phyloP scores from a whole-genome alignment of 176 grass and related monocot genomes.

The Oryza meridionalis region DNA sequence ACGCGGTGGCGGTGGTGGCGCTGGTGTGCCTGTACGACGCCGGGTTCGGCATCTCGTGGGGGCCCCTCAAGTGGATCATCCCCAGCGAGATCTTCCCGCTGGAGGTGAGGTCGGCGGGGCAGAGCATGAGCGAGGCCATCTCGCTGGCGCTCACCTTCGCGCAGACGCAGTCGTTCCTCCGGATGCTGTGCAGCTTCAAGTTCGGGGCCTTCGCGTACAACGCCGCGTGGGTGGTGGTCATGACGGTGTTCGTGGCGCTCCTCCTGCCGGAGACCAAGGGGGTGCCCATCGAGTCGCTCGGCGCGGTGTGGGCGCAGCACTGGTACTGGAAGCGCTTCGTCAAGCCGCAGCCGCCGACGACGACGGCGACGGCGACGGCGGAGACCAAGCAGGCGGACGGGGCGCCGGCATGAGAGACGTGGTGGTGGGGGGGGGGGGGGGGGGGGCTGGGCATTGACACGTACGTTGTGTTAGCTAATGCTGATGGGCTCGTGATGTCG shows the following conservation, averaged over 20 bases:
- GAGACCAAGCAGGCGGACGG: not conserved
- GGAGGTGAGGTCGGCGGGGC: conserved; percentile 54
- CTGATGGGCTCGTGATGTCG: no score
- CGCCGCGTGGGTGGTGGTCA: conserved; percentile 47
- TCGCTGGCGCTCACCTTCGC: conserved; percentile 40
- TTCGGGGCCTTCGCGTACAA: conserved; percentile 51
- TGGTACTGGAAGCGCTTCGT: conserved; percentile 63
- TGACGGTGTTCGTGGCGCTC: conserved; percentile 43
- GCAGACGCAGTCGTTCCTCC: conserved; percentile 45
- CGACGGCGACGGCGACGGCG: no score
- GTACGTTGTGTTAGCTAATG: no score
- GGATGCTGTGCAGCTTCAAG: conserved; percentile 50
- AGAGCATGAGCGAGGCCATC: conserved; percentile 52
- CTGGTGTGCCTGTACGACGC: conserved; percentile 53
- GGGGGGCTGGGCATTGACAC: no score
- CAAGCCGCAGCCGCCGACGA: not conserved
- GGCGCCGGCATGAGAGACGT: not conserved
- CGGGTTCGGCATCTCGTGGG: conserved; percentile 61
- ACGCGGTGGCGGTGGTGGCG: conserved; percentile 45
- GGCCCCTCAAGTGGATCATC: conserved; percentile 48
- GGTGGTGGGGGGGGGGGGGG: no score
- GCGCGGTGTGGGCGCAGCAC: conserved; percentile 42
- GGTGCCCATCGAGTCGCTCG: conserved; percentile 74
- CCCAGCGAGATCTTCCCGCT: conserved; percentile 61
- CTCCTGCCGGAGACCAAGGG: conserved; percentile 88